Conservation (phyloP, 371 early-diverging fungal species). For the Rhizopus sp. region DNA sequence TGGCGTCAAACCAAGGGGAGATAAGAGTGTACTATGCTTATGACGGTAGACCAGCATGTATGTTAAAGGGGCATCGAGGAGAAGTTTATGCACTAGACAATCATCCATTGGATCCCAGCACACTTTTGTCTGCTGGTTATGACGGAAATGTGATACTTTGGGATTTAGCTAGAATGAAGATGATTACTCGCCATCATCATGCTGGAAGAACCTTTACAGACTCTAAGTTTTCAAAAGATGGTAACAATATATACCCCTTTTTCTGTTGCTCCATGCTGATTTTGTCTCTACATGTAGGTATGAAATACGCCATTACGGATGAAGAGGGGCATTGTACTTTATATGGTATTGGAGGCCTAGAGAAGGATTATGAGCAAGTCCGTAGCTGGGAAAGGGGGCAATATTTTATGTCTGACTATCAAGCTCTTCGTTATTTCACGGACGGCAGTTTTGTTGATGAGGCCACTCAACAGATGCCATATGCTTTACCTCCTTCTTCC, state of each 20-base stretch:
- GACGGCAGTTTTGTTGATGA: slow-evolving; percentile 76
- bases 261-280: too few relatives aligned
- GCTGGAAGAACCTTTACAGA: slow-evolving; percentile 44
- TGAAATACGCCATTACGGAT: slow-evolving; percentile 69
- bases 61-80: slow-evolving; percentile 61
- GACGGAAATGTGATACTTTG: slow-evolving; percentile 86
- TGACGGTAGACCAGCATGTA: slow-evolving; percentile 56
- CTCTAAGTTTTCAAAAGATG: slow-evolving; percentile 60
- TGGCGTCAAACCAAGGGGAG: slow-evolving; percentile 64
- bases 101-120: slow-evolving; percentile 71
- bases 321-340: slow-evolving; percentile 71
- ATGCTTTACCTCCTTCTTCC: slow-evolving; percentile 60
- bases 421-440: slow-evolving; percentile 61
- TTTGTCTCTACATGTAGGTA: slow-evolving; percentile 25
- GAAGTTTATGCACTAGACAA: slow-evolving; percentile 77
- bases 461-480: slow-evolving; percentile 67
- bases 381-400: slow-evolving; percentile 69
- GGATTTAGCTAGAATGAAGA: slow-evolving; percentile 52
- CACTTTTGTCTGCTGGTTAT: slow-evolving; percentile 81
- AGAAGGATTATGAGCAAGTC: slow-evolving; percentile 60
- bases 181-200: slow-evolving; percentile 35
- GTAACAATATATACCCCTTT: slow-evolving; percentile 14
- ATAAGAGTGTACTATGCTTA: slow-evolving; percentile 64
- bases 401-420: slow-evolving; percentile 75
- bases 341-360: slow-evolving; percentile 64